Evolutionary conservation across 805 yeast species (phyloP).

Genomic region (Sugiyamaella americana): DNA sequence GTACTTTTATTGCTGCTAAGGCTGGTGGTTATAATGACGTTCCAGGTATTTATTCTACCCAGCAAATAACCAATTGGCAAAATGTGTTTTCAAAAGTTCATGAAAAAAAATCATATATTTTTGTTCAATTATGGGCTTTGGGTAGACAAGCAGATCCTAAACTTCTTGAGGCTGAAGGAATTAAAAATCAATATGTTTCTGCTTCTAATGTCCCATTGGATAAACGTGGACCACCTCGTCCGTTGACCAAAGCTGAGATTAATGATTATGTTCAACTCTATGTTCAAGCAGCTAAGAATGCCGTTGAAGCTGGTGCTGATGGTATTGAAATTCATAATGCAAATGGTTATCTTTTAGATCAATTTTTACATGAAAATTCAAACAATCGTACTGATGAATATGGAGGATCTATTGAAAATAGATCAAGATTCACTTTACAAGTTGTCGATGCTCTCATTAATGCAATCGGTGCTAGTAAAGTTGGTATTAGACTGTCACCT

Average conservation of each 20-base stretch:
- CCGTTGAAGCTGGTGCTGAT: constrained; percentile 51
- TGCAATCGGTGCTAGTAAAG: constrained; percentile 33
- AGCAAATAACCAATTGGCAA: constrained; percentile 33
- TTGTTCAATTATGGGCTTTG: constrained; percentile 41
- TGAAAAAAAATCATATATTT: constrained; percentile 34
- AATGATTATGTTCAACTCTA: constrained; percentile 38
- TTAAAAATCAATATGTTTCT: constrained; percentile 26
- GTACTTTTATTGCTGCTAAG: constrained; percentile 40
- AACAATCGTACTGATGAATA: constrained; percentile 55
- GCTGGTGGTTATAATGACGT: constrained; percentile 31
- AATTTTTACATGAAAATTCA: constrained; percentile 34
- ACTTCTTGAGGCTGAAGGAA: no score
- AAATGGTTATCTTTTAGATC: constrained; percentile 50
- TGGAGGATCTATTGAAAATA: constrained; percentile 58
- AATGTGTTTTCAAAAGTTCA: constrained; percentile 41
- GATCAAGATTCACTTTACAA: constrained; percentile 47
- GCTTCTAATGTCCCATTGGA: constrained; percentile 13
- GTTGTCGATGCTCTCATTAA: constrained; percentile 38
- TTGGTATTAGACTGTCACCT: constrained; percentile 37
- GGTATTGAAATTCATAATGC: constrained; percentile 63
- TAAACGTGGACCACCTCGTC: constrained; percentile 20
- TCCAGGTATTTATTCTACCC: constrained; percentile 29
- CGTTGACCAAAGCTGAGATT: constrained; percentile 37
- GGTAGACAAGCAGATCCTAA: constrained; percentile 43
- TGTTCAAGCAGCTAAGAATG: constrained; percentile 44